A percentile compares a stretch with the other conserved stretches of the same genome.
Conservation (phyloP, 371 early-diverging fungal species). For the Phascolomyces articulosus region DNA sequence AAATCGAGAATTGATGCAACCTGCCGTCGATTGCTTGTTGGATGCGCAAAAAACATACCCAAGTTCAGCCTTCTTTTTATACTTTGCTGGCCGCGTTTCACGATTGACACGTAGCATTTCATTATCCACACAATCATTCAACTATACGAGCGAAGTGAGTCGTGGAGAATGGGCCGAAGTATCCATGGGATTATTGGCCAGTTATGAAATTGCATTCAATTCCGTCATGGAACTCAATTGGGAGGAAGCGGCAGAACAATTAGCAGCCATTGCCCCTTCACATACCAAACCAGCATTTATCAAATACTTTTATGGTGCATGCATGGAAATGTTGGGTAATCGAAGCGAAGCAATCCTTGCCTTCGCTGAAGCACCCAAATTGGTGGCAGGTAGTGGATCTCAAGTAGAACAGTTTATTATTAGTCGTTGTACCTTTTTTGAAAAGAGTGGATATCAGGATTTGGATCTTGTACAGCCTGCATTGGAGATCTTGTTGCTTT, state of each 20-base stretch:
- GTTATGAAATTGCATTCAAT: slow-evolving; percentile 60
- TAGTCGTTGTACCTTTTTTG: slow-evolving; percentile 54
- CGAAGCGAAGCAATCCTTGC: slow-evolving; percentile 52
- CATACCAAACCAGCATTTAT: slow-evolving; percentile 56
- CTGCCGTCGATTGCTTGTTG: slow-evolving; percentile 53
- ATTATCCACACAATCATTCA: slow-evolving; percentile 43
- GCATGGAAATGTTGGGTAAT: slow-evolving; percentile 51
- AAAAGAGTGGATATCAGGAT: slow-evolving; percentile 60
- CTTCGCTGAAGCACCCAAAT: slow-evolving; percentile 50
- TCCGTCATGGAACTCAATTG: slow-evolving; percentile 54
- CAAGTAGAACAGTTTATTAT: slow-evolving; percentile 58
- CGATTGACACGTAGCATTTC: slow-evolving; percentile 38
- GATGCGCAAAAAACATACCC: slow-evolving; percentile 54
- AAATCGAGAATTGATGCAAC: slow-evolving; percentile 22
- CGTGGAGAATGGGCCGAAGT: slow-evolving; percentile 46
- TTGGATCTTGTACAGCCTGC: slow-evolving; percentile 57
- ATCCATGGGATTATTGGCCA: slow-evolving; percentile 35
- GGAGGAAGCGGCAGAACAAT: slow-evolving; percentile 40
- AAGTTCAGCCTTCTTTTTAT: slow-evolving; percentile 60
- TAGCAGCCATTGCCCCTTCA: slow-evolving; percentile 31
- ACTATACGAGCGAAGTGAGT: slow-evolving; percentile 40
- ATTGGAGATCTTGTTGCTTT: slow-evolving; percentile 58
- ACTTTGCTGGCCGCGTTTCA: slow-evolving; percentile 57
- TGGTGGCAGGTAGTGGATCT: slow-evolving; percentile 30
- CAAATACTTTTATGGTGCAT: slow-evolving; percentile 53